Evolutionary conservation across 371 early-diverging fungal genomes (phyloP), one percentile per base, ranked within the genome.

Genomic region (Globomyces sp.): DNA sequence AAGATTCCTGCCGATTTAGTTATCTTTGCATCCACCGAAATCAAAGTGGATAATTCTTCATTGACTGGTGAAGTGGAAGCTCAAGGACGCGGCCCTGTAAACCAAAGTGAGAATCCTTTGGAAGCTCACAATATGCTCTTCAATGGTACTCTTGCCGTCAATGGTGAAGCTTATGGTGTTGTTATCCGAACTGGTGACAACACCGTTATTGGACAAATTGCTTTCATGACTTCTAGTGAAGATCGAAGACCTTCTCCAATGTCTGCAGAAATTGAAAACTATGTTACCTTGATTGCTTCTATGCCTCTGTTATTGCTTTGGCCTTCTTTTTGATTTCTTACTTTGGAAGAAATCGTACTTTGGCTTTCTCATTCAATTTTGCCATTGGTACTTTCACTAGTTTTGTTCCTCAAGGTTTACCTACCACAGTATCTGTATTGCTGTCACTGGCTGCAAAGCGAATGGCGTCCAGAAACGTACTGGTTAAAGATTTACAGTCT

Each of bases 11-110:
- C 96, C 1, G 97, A 96, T 84, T 73, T 92, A 58, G 77, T 77
- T 62, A 63, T 96, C 37, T 88, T 89, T 66, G 69, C 79, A 43
- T 78, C 82, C 58, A 83, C 84, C 10, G 94, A 96, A 39, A 78
- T 96, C 63, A 92, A 95, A 76, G 93, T 96, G 39, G 96, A 96
- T 80, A 95, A 94, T 80, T 93, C 95, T 5, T 90, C 91, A 11
- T 72, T 96, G 50, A 96, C 95, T 3, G 97, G 96, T 65, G 95
- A 96, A 76, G 83, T 92, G 0, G 96, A 94, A 63, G 92, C 95
- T 39, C 95, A 93, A 74, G 89, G 88, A 68, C 87, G 95, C 49
- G 64, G 58, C 2, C 41, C 65, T 2, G 58, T 36, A 1, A 67
- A 79, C 0, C 64, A 55, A 24, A 90, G 88, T 70, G 78, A 79